Percentiles rank a stretch among this genome's conserved stretches.
Evolutionary conservation across 2,329 filamentous ascomycete genomes (phyloP).

Genomic region (Cordyceps cateniannulata): DNA sequence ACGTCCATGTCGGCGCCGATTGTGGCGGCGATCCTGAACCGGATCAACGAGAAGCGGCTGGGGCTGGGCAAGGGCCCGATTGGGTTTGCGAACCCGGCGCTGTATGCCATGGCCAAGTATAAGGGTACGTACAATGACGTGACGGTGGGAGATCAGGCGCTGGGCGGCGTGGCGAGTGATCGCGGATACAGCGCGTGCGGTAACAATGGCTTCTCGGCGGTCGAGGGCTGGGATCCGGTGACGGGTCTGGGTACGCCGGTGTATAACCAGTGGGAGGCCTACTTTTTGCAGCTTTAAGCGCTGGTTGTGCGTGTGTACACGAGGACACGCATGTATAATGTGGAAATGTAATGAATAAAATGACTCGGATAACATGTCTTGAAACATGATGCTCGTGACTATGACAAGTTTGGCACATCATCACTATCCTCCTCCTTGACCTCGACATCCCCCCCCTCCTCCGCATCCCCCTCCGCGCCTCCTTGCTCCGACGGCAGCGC

Average conservation of each 20-base stretch:
- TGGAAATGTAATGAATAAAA: too few species aligned
- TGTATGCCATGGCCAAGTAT: slow-evolving; percentile 16
- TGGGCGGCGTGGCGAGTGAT: slow-evolving; percentile 1
- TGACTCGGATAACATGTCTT: too few species aligned
- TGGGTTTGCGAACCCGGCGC: slow-evolving; percentile 30
- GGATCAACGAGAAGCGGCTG: slow-evolving; percentile 31
- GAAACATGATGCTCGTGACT: too few species aligned
- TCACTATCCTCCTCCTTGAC: neutral
- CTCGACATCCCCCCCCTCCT: neutral
- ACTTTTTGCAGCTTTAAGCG: slow-evolving; percentile 4
- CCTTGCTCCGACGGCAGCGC: slow-evolving; percentile 38
- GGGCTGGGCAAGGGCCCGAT: slow-evolving; percentile 26
- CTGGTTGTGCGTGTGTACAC: too few species aligned
- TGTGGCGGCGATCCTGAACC: slow-evolving; percentile 16
- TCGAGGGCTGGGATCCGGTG: slow-evolving; percentile 22
- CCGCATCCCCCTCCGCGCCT: neutral
- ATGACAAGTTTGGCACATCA: too few species aligned
- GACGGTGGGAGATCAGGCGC: slow-evolving; percentile 18
- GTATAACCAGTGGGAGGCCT: slow-evolving; percentile 7
- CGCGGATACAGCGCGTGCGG: slow-evolving; percentile 18
- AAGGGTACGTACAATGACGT: slow-evolving; percentile 19
- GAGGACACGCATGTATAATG: too few species aligned
- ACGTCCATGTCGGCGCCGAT: slow-evolving; percentile 31
- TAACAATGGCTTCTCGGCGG: slow-evolving; percentile 21
- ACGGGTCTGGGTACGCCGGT: slow-evolving; percentile 20